Evolutionary conservation across 2,329 filamentous ascomycete genomes (phyloP), one percentile per base, ranked within the genome.

Genomic region (Ophiocordyceps camponoti-saundersi): DNA sequence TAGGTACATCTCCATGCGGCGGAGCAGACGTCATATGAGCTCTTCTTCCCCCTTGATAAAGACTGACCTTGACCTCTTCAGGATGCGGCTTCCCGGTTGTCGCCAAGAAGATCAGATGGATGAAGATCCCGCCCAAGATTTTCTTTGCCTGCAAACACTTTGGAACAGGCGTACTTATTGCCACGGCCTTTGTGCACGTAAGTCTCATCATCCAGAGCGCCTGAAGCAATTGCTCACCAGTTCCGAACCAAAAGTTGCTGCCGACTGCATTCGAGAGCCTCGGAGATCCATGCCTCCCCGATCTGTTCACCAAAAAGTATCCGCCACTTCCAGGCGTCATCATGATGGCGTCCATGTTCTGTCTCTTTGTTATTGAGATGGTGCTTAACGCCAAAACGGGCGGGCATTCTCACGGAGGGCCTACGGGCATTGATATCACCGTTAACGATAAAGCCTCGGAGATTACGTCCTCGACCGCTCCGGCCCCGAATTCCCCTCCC

Each of bases 141-240:
- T 78, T 79, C 59, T 79, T 79, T 56, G 71, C 74, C 47, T 78
- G 73, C 61, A 79, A 79, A 53, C 75, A 79, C 54, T 81, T 82
- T 51, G 78, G 81, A 57, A 85, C 81, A 0, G 81, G 81, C 50
- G 81, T 85, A 18, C 66, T 85, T 36, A 74, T 85, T 48, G 80
- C 81, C 23, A 85, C 81, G 2, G 81, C 81, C 3, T 85, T 85
- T 53, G 80, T 85, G 20, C 81, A 85, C 68, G 69, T 79, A 55
- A 53, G 68, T 22, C 11, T 20, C 18, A 7, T 8, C 11, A 11
- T 16, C 16, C 12, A 15, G 32, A 16, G 32, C 8, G 11, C 15
- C 15, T 26, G 3, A 11, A 21, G 18, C n/a, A 20, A 5, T 6
- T 29, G 22, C 18, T 20, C 36, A 43, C 29, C 42, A 52, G 49